Percentiles rank a stretch among this genome's conserved stretches.
Evolutionary conservation across 2,329 filamentous ascomycete species (phyloP).

Genomic region (Chaetomium strumarium): DNA sequence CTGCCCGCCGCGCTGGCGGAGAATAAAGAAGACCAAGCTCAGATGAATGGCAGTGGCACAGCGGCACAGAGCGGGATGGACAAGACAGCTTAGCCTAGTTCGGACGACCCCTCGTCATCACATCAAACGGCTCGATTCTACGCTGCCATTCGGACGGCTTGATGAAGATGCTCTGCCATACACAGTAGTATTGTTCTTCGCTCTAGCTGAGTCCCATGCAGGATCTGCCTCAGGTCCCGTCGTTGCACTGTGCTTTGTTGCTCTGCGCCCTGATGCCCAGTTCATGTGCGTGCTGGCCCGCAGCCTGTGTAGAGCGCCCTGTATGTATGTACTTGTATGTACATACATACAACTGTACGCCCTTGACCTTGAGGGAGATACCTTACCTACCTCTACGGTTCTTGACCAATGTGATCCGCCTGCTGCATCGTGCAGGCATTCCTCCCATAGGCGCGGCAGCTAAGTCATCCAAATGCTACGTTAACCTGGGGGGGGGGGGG

Average conservation of each 20-base stretch:
- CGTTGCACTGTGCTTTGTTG: neutral
- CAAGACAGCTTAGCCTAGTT: too few relatives aligned
- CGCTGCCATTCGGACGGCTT: too few relatives aligned
- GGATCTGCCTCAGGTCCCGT: neutral
- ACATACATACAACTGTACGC: neutral
- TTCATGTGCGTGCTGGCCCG: neutral
- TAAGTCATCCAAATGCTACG: slow-evolving; percentile 10
- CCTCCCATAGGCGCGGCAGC: neutral
- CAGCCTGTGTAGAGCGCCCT: neutral
- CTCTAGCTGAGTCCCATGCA: neutral
- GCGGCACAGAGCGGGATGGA: too few relatives aligned
- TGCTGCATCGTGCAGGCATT: slow-evolving; percentile 1
- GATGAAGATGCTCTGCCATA: neutral
- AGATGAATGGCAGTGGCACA: too few relatives aligned
- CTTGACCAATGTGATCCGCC: slow-evolving; percentile 7
- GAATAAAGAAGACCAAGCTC: too few relatives aligned
- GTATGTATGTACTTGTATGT: neutral
- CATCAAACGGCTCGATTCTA: too few relatives aligned
- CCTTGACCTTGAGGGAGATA: too few relatives aligned
- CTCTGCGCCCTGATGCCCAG: neutral
- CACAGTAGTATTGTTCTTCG: too few relatives aligned
- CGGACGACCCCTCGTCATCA: too few relatives aligned
- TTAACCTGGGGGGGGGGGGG: slow-evolving; percentile 16
- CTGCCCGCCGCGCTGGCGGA: too few relatives aligned
- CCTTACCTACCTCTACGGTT: neutral